phyloP scores from a whole-genome alignment of 31 red algal genomes.

The Endocladia muricata region DNA sequence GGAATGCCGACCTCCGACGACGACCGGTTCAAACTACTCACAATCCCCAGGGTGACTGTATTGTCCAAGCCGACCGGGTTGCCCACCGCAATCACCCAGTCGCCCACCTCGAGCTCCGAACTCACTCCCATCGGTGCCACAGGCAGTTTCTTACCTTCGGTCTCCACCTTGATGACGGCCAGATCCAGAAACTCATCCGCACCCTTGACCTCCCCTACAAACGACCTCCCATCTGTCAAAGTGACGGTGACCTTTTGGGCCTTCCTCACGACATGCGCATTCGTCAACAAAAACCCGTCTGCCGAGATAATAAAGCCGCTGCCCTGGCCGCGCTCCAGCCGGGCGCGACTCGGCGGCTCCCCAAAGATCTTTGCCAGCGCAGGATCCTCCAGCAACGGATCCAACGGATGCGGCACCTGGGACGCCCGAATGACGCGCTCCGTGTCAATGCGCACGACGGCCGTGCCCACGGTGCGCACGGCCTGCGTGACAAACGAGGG shows the following conservation, averaged over 20 bases:
- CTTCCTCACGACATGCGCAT: constrained; percentile 90
- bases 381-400: constrained; percentile 87
- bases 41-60: constrained; percentile 97
- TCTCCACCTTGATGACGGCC: constrained; percentile 89
- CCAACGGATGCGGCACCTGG: neutral
- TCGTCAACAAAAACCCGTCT: constrained; percentile 91
- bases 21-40: constrained; percentile 79
- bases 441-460: constrained; percentile 97
- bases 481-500: constrained; percentile 93
- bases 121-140: constrained; percentile 73
- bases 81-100: constrained; percentile 98
- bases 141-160: constrained; percentile 73
- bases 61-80: constrained; percentile 97
- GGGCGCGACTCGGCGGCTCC: constrained; percentile 44
- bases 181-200: constrained; percentile 92
- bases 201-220: constrained; percentile 81
- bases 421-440: constrained; percentile 75
- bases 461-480: constrained; percentile 84
- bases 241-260: constrained; percentile 93
- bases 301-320: constrained; percentile 92
- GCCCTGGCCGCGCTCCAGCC: constrained; percentile 85
- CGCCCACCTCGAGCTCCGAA: constrained; percentile 86
- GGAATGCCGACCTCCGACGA: constrained; percentile 92
- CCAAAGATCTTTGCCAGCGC: constrained; percentile 81
- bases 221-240: constrained; percentile 88